These are phyloP conservation scores for Amoeboaphelidium protococcarum DNA, from an alignment of 371 early-diverging fungal genomes.

Conservation along the genomic window DNA sequence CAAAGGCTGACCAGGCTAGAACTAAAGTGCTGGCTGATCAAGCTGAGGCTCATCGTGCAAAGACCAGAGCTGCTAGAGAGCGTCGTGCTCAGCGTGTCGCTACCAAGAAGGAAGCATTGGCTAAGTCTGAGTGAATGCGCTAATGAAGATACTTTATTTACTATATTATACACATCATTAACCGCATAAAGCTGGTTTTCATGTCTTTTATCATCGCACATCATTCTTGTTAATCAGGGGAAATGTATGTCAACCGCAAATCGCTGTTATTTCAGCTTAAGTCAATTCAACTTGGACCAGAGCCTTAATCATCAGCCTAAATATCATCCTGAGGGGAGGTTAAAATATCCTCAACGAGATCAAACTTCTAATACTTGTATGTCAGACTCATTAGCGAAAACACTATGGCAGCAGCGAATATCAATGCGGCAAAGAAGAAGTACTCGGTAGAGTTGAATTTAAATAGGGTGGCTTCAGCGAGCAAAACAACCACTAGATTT, in stretches of 20 bases:
- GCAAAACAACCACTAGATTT: constrained; percentile 12
- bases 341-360: no score
- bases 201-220: no score
- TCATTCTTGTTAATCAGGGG: no score
- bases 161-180: no score
- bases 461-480: constrained; percentile 5
- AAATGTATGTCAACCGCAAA: no score
- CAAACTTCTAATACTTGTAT: neutral
- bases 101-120: constrained; percentile 38
- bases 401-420: constrained; percentile 1
- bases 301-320: no score
- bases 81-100: constrained; percentile 63
- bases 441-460: neutral
- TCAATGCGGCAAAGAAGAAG: constrained; percentile 1
- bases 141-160: no score
- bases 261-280: no score
- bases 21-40: constrained; percentile 84
- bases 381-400: neutral
- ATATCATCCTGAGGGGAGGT: no score
- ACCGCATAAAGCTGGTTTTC: no score
- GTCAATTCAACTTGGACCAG: no score
- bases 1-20: constrained; percentile 96
- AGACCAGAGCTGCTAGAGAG: constrained; percentile 85
- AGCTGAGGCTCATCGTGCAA: constrained; percentile 90
- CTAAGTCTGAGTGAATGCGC: no score